Evolutionary conservation across 768 basidiomycete species (phyloP).

Genomic region (Pholiota microspora): DNA sequence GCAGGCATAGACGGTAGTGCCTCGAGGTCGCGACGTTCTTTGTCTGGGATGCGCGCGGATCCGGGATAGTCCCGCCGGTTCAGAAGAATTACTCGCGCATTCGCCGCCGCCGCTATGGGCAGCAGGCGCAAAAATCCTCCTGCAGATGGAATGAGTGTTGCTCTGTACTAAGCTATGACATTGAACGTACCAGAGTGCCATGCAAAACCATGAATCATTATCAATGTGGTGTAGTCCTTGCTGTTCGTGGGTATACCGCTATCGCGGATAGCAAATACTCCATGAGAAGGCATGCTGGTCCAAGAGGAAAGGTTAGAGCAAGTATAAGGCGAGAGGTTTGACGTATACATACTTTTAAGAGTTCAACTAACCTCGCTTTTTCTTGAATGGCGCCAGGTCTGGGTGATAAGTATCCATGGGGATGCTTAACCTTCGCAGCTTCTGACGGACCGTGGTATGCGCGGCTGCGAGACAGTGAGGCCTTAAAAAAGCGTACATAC

Average conservation of each 20-base stretch:
- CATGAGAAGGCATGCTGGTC: conserved; percentile 1
- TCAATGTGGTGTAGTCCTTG: conserved; percentile 8
- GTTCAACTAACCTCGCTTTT: background rate
- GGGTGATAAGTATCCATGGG: conserved; percentile 7
- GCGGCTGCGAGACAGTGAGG: conserved; percentile 6
- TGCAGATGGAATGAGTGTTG: background rate
- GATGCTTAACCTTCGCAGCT: conserved; percentile 7
- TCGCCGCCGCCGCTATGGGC: conserved; percentile 5
- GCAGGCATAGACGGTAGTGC: conserved; percentile 4
- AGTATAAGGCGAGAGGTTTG: background rate
- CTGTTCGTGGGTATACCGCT: conserved; percentile 1
- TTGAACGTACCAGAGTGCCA: conserved; percentile 7
- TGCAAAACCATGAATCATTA: conserved; percentile 5
- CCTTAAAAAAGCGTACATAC: conserved; percentile 1
- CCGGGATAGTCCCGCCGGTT: conserved; percentile 11
- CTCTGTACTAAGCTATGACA: background rate
- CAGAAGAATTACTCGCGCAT: conserved; percentile 4
- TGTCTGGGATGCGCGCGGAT: conserved; percentile 5
- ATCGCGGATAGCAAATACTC: conserved; percentile 3
- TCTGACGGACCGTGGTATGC: conserved; percentile 8
- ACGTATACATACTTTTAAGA: conserved; percentile 4
- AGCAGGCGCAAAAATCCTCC: conserved; percentile 3
- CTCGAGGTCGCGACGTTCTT: conserved; percentile 7
- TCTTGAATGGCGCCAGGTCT: background rate
- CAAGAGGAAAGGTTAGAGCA: background rate